Conservation (phyloP, 495 filamentous ascomycete genomes). For the Annulohypoxylon nitens region DNA sequence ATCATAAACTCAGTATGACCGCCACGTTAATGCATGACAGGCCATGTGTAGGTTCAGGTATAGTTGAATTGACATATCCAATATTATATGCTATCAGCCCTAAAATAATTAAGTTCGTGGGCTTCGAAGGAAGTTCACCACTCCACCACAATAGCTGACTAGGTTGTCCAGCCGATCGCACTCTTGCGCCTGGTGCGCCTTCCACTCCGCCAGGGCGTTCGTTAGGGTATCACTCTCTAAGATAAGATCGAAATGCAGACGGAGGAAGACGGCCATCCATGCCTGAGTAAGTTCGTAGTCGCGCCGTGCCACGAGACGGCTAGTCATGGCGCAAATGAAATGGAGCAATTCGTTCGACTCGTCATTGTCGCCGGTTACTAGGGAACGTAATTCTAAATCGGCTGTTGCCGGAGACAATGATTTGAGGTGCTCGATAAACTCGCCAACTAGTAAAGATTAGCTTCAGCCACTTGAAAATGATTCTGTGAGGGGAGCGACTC, state of each 20-base stretch:
- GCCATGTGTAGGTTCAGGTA: neutral
- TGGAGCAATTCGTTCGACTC: conserved; percentile 63
- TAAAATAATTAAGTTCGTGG: conserved; percentile 60
- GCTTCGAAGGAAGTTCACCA: conserved; percentile 88
- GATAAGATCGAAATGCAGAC: conserved; percentile 72
- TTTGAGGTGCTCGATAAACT: conserved; percentile 82
- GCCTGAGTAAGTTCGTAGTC: conserved; percentile 96
- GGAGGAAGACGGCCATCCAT: conserved; percentile 95
- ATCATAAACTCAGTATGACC: neutral
- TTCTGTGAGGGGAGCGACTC: conserved; percentile 39
- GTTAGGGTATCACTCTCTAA: conserved; percentile 58
- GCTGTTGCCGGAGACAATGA: conserved; percentile 82
- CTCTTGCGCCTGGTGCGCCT: conserved; percentile 74
- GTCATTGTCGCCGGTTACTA: conserved; percentile 64
- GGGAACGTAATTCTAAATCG: conserved; percentile 88
- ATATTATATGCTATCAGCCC: neutral
- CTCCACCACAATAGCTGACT: conserved; percentile 88
- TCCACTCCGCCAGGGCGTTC: conserved; percentile 72
- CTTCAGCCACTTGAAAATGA: conserved; percentile 12
- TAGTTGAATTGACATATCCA: conserved; percentile 6
- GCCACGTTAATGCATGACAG: conserved; percentile 2
- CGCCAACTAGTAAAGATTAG: conserved; percentile 55
- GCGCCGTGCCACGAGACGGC: conserved; percentile 69
- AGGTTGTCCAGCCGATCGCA: conserved; percentile 76
- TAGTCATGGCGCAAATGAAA: conserved; percentile 83